Base-by-base conservation (phyloP, 2,329 filamentous ascomycete genomes). In the Lecanicillium sp. region DNA sequence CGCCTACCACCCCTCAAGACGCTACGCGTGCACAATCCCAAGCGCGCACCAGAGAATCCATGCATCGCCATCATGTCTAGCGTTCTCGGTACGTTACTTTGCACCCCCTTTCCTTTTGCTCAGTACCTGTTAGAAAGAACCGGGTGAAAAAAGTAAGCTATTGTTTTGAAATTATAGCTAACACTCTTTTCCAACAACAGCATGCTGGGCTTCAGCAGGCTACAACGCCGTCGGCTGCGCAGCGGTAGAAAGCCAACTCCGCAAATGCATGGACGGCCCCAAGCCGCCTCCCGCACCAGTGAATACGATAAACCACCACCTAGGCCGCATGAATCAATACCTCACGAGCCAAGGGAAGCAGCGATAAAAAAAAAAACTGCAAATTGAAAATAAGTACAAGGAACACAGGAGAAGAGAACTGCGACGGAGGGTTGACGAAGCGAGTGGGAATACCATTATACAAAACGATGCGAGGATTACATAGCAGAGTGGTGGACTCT, bases 251-350 rank as follows among this genome's bases (percentile, higher is more conserved):
- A 68, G 69, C 40, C 68, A 76, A 38, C 65, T 84, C 43, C 72
- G 80, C 19, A 60, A 63, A 22, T 84, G 79, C 64, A 95, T 95
- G 87, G 90, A 96, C 67, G 75, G 75, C 40, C 80, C 82, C 45
- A 78, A 54, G 70, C 69, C 59, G 43, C 51, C 63, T 31, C 51
- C 62, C 11, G 55, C 60, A 37, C 54, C 58, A 22, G 75, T 77
- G 57, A 86, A 81, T 67, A 90, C 80, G 60, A 88, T 96, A 75
- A 96, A 96, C 66, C 89, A 89, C 70, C 89, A 95, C 59, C 69
- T 96, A 31, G 75, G 76, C 48, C 78, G 92, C 69, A 94, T 69
- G 75, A 81, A 65, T 73, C 82, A 54, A 73, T 79, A 48, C 67
- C 79, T 74, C 76, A 89, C 61, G n/a, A 64, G 52, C 37, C 56